Base-by-base conservation (phyloP, 2,329 filamentous ascomycete genomes). In the Dendryphion nanum region DNA sequence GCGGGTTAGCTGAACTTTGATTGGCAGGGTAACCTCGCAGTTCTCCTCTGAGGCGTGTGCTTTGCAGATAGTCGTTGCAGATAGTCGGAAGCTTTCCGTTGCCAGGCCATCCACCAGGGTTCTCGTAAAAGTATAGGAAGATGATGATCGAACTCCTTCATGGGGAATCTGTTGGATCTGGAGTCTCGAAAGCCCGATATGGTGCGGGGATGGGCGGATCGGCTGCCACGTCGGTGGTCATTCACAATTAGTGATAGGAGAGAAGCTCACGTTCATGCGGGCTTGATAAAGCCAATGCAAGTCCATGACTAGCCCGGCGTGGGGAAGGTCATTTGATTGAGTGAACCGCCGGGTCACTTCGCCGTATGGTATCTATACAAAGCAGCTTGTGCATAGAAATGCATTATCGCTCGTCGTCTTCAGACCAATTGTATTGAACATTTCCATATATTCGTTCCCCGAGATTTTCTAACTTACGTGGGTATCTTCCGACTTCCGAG, bases 311-410 rank as follows among this genome's bases (percentile, higher is more conserved):
- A 53, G 44, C 35, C 26, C 37, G 38, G 45, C 50, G 51, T 49
- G 54, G 52, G 48, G 46, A 28, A 35, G 26, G 41, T 52, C 47
- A 54, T 40, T 47, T 55, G 48, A 53, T 48, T 37, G 38, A 44
- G 48, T 37, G 20, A 24, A 15, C 18, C 34, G 40, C 48, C 30
- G 19, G 42, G 50, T 40, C 33, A 38, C 41, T 42, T 45, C 37
- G 40, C 37, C 39, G 38, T 18, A 44, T 63, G 54, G 51, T 59
- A 55, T 58, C 51, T 57, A 51, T 50, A 33, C 34, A 35, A 40
- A 47, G 39, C 28, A 29, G 43, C 46, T 33, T 42, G 34, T 55
- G 53, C 50, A 50, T 46, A 38, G n/a, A n/a, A n/a, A n/a, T n/a
- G n/a, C n/a, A n/a, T n/a, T n/a, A n/a, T n/a, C n/a, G n/a, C n/a